phyloP scores from a whole-genome alignment of 2,329 filamentous ascomycete species.

The Fusarium sp. region DNA sequence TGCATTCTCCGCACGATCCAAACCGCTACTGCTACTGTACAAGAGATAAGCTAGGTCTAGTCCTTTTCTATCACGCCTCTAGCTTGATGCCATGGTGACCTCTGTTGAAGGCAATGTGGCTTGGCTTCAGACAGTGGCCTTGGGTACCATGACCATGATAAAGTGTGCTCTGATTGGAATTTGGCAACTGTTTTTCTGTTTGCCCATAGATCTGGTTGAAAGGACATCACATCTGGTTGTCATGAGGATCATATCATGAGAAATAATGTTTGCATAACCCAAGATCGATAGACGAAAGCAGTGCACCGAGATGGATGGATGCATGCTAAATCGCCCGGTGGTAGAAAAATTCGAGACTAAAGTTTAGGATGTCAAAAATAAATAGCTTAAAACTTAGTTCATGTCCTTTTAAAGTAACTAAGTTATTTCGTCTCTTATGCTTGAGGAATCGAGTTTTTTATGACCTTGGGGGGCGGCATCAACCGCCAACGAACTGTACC shows the following conservation, averaged over 20 bases:
- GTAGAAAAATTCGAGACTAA: too few relatives aligned
- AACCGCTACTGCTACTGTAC: conserved; percentile 30
- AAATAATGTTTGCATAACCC: conserved; percentile 9
- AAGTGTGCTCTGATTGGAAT: not conserved
- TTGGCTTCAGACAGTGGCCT: conserved; percentile 35
- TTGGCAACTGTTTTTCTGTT: not conserved
- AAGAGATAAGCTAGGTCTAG: conserved; percentile 46
- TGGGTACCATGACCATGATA: conserved; percentile 16
- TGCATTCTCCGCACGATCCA: conserved; percentile 41
- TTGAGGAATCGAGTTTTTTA: too few relatives aligned
- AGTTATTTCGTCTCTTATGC: too few relatives aligned
- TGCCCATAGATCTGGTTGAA: not conserved
- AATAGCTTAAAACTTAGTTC: too few relatives aligned
- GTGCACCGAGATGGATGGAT: not conserved
- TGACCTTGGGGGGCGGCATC: too few relatives aligned
- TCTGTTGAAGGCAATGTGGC: conserved; percentile 30
- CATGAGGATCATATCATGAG: conserved; percentile 1
- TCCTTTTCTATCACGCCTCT: conserved; percentile 39
- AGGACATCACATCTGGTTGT: not conserved
- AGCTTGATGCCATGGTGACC: conserved; percentile 33
- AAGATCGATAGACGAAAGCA: conserved; percentile 6
- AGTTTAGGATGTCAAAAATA: too few relatives aligned
- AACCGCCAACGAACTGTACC: conserved; percentile 1
- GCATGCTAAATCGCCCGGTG: not conserved
- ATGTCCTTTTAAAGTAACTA: too few relatives aligned